Evolutionary conservation across 345 rosid species (phyloP).

Genomic region (Erodium maritimum): DNA sequence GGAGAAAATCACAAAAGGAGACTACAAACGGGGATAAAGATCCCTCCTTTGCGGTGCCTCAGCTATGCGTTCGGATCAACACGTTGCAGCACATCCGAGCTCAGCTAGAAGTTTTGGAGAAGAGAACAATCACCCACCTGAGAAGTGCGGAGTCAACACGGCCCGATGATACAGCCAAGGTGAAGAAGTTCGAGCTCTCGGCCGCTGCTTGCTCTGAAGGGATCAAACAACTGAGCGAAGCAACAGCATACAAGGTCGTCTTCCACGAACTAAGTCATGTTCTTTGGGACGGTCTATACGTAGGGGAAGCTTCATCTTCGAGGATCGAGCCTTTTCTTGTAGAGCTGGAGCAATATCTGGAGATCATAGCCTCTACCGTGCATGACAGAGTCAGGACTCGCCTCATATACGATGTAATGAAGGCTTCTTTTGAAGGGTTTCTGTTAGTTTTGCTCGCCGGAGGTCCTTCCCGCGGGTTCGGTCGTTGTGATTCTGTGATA

Average conservation of each 20-base stretch:
- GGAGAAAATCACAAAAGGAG: slow-evolving; percentile 53
- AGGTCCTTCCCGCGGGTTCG: slow-evolving; percentile 74
- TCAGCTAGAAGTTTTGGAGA: slow-evolving; percentile 47
- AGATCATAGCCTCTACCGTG: slow-evolving; percentile 52
- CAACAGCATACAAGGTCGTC: slow-evolving; percentile 62
- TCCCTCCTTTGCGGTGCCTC: slow-evolving; percentile 42
- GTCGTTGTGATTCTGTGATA: slow-evolving; percentile 42
- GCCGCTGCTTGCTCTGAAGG: slow-evolving; percentile 60
- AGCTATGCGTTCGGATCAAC: slow-evolving; percentile 68
- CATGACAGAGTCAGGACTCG: slow-evolving; percentile 81
- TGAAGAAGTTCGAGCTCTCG: slow-evolving; percentile 56
- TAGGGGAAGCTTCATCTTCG: slow-evolving; percentile 62
- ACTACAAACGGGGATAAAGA: slow-evolving; percentile 21
- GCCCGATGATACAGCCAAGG: slow-evolving; percentile 27
- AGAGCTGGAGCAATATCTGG: slow-evolving; percentile 68
- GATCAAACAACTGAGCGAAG: slow-evolving; percentile 63
- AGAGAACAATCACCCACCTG: slow-evolving; percentile 43
- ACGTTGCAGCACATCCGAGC: slow-evolving; percentile 62
- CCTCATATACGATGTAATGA: slow-evolving; percentile 69
- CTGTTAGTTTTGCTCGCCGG: slow-evolving; percentile 83
- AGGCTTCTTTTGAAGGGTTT: slow-evolving; percentile 89
- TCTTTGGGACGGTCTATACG: slow-evolving; percentile 71
- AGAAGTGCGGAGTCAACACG: slow-evolving; percentile 48
- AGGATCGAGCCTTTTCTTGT: slow-evolving; percentile 72
- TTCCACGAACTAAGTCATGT: slow-evolving; percentile 71